Evolutionary conservation across 305 asterid species (phyloP), one percentile per base, ranked within the genome.

Genomic region (Plantago coronopus): DNA sequence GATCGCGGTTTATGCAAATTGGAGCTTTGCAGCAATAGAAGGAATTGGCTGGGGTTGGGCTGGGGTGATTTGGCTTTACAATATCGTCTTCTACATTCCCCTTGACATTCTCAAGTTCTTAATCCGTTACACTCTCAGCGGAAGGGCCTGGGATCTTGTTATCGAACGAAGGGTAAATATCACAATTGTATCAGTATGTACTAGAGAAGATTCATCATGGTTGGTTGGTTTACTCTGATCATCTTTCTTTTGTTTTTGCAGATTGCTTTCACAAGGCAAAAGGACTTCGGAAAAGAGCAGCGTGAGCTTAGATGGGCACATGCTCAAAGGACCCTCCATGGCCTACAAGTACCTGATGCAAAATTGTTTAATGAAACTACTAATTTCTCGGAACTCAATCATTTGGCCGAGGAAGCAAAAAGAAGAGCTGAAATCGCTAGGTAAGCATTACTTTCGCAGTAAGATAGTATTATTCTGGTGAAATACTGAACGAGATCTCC

Each of bases 31-130:
- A 23, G 97, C 99, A 47, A 85, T 93, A n/a, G 97, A 93, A 81
- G 99, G 99, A 70, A 93, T 89, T 22, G 99, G 99, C n/a, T 93
- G 99, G 99, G 96, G 99, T 56, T 93, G 99, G 99, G 99, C 99
- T 0, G 99, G 99, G 0, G 99, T 93, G 57, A 85, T 93, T 74
- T 93, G 99, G 99, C 91, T 93, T 38, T 93, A 93, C 71, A 93
- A 93, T 70, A 66, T 93, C 49, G 68, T 93, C 29, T 76, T 71
- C 78, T 93, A 93, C 40, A 69, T 93, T 69, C 99, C 99, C 0
- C 97, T 93, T 2, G 99, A 93, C 71, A 61, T 87, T 40, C 81
- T 93, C 67, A 93, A 93, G 72, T 89, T 89, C 80, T 62, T 93
- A 59, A 89, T 47, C 68, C 95, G 95, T 23, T 93, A 93, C 48